phyloP scores from a whole-genome alignment of 2,329 filamentous ascomycete species.

The Diplocarpon mali region DNA sequence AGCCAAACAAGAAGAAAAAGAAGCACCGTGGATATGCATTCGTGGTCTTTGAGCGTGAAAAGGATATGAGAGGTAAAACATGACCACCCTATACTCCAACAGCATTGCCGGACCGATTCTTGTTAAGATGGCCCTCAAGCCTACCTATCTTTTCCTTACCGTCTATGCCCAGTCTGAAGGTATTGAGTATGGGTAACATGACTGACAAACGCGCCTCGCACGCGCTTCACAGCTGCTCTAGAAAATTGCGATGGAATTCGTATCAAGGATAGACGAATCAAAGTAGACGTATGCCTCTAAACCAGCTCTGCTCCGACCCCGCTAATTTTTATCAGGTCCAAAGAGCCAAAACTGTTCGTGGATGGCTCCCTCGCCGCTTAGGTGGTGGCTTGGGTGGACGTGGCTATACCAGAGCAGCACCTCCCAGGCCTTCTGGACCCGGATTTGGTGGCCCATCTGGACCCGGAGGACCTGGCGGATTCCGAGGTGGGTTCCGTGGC shows the following conservation, averaged over 20 bases:
- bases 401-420: conserved; percentile 76
- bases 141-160: conserved; percentile 29
- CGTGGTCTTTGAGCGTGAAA: conserved; percentile 91
- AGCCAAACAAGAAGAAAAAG: conserved; percentile 68
- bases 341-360: conserved; percentile 84
- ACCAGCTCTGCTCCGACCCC: background rate
- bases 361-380: conserved; percentile 84
- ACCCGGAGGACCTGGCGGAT: conserved; percentile 35
- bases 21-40: conserved; percentile 87
- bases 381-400: conserved; percentile 88
- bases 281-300: conserved; percentile 56
- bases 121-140: conserved; percentile 34
- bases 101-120: conserved; percentile 25
- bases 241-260: conserved; percentile 75
- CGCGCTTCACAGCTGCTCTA: conserved; percentile 70
- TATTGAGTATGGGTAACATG: conserved; percentile 45
- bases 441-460: conserved; percentile 44
- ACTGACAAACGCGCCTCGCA: conserved; percentile 58
- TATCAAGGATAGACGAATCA: conserved; percentile 83
- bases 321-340: conserved; percentile 42
- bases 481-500: conserved; percentile 31
- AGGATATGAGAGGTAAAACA: conserved; percentile 95
- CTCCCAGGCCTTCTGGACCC: conserved; percentile 58
- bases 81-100: conserved; percentile 32
- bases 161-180: conserved; percentile 29